Evolutionary conservation across 2,329 filamentous ascomycete species (phyloP), one percentile per base, ranked within the genome.

Genomic region (Botrytis pseudocinerea): DNA sequence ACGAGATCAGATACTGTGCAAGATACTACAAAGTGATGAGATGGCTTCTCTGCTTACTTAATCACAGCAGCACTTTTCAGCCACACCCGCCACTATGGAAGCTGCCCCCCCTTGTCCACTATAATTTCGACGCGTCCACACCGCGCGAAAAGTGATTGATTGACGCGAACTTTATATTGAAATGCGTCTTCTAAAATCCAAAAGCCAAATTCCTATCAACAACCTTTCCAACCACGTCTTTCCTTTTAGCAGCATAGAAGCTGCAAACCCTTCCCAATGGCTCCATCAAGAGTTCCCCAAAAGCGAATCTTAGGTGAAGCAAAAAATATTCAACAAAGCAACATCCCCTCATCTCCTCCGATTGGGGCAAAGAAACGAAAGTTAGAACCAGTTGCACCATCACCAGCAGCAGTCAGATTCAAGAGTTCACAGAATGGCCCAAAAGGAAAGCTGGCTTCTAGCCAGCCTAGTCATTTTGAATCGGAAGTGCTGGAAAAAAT

Each of bases 401-500:
- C 87, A 6, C 87, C 87, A 3, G 88, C 71, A 40, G 87, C 87
- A 25, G 84, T 85, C 46, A 87, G 87, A 73, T 86, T 92, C 78
- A 88, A 87, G 71, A 87, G 89, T 71, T 91, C 91, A 5, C 88
- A 92, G 77, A 88, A 87, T 80, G 86, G 84, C n/a, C 85, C 83
- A 18, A 88, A 88, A 77, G 88, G 87, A 76, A 91, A 90, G 80
- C 81, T 90, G 40, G 87, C 88, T 75, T 95, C 92, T 1, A 95
- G 88, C 78, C 93, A 95, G 82, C 89, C 89, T 25, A 98, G 94
- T 81, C 89, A 92, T 72, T 99, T 99, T 81, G 96, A 98, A 83
- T 91, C 92, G 73, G 94, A 98, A 81, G 93, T 97, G 2, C 87
- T 99, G 75, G 95, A 98, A 86, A 97, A 97, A 85, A 89, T 99